These are phyloP conservation scores for Dioscorea alata DNA, from an alignment of 106 monocot species.

Conservation along the genomic window DNA sequence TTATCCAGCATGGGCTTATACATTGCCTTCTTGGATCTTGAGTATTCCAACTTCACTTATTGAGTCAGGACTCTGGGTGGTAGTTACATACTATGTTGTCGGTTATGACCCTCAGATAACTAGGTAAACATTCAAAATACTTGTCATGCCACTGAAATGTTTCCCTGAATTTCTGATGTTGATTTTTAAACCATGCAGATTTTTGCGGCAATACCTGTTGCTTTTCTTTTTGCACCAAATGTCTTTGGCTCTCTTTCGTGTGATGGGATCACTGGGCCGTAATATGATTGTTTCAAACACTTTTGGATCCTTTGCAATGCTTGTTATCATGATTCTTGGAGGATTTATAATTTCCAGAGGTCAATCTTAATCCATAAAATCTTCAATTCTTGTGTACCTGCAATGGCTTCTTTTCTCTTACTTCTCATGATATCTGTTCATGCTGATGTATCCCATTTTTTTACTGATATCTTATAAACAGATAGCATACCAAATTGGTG, in stretches of 20 bases:
- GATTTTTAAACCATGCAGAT: constrained; percentile 41
- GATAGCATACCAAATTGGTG: constrained; percentile 95
- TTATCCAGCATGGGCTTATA: constrained; percentile 90
- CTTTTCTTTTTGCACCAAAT: constrained; percentile 95
- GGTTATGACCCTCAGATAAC: constrained; percentile 94
- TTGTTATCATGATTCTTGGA: constrained; percentile 98
- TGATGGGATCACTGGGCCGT: constrained; percentile 81
- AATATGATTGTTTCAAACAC: constrained; percentile 99
- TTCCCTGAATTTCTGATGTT: not conserved
- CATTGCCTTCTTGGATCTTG: constrained; percentile 89
- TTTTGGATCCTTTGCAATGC: constrained; percentile 96
- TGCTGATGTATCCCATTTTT: not conserved
- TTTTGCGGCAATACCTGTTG: constrained; percentile 70
- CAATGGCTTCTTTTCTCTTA: not conserved
- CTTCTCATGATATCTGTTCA: not conserved
- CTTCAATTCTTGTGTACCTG: not conserved
- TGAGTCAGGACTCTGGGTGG: constrained; percentile 86
- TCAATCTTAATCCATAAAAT: constrained; percentile 15
- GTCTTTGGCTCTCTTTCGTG: constrained; percentile 92
- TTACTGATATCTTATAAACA: constrained; percentile 19
- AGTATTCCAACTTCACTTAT: constrained; percentile 90
- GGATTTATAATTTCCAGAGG: constrained; percentile 96
- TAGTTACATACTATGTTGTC: constrained; percentile 88
- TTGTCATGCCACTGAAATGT: not conserved
- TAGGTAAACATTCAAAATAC: constrained; percentile 34